A percentile compares a stretch with the other conserved stretches of the same genome.
Evolutionary conservation across 108 stramenopile genomes (phyloP).

Genomic region (Epithemia pelagica): DNA sequence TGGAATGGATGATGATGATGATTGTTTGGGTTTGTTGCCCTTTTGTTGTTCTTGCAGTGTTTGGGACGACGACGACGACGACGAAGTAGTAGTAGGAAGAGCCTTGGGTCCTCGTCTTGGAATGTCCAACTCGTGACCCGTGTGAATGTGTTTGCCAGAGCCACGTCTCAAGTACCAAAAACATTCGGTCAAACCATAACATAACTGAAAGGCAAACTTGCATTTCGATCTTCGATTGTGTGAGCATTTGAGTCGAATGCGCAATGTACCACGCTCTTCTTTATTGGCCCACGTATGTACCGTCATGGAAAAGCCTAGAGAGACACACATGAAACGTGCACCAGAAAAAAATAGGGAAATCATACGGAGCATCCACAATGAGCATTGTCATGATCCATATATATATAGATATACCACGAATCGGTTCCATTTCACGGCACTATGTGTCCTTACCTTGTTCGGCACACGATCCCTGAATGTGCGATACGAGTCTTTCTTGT

Average conservation of each 20-base stretch:
- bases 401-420: too few species aligned
- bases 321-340: background rate
- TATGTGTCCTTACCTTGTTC: conserved; percentile 1
- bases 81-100: background rate
- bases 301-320: background rate
- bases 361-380: too few species aligned
- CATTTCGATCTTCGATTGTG: background rate
- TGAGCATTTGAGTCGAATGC: background rate
- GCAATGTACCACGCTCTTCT: background rate
- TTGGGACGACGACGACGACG: background rate
- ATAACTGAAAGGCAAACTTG: background rate
- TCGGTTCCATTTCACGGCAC: too few species aligned
- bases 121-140: background rate
- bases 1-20: too few species aligned
- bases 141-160: background rate
- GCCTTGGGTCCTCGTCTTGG: too few species aligned
- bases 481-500: background rate
- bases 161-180: background rate
- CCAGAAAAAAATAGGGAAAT: background rate
- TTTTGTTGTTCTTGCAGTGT: too few species aligned
- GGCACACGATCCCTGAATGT: background rate
- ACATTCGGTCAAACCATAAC: background rate
- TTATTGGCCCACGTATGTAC: background rate
- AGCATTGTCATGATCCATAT: too few species aligned
- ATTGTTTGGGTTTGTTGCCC: too few species aligned